Conservation (phyloP, 768 basidiomycete species). For the Austroboletus eburneus region DNA sequence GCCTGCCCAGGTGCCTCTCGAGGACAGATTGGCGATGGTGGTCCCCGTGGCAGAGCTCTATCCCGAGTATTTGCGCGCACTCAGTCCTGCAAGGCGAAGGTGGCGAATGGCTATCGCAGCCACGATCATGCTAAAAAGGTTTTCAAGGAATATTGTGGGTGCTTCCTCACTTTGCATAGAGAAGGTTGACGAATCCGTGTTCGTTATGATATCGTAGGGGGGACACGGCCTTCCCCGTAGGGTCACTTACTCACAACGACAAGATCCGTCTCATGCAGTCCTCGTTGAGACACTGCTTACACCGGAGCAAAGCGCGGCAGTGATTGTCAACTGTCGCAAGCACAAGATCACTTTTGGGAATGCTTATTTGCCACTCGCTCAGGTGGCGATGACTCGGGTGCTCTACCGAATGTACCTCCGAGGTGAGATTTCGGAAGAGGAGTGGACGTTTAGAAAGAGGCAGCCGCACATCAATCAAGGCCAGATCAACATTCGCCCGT, state of each 20-base stretch:
- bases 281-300: conserved; percentile 24
- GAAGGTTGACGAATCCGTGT: background rate
- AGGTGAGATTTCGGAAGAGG: conserved; percentile 45
- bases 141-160: conserved; percentile 34
- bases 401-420: conserved; percentile 43
- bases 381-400: conserved; percentile 50
- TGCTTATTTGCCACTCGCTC: conserved; percentile 45
- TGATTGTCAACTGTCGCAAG: conserved; percentile 38
- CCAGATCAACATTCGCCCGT: conserved; percentile 49
- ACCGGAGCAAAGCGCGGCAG: conserved; percentile 24
- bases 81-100: conserved; percentile 35
- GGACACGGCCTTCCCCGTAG: conserved; percentile 53
- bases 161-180: background rate
- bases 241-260: conserved; percentile 36
- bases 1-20: conserved; percentile 23
- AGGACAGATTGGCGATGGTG: conserved; percentile 40
- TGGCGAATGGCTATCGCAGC: conserved; percentile 45
- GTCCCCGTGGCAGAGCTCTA: conserved; percentile 36
- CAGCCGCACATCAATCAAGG: conserved; percentile 48
- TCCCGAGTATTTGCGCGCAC: conserved; percentile 25
- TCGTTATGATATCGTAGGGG: too few species aligned
- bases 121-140: conserved; percentile 34
- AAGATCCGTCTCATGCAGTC: conserved; percentile 35
- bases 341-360: conserved; percentile 48
- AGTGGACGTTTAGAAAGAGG: conserved; percentile 49